Base-by-base conservation (phyloP, 352 stramenopile species). In the Globisporangium nodosum region DNA sequence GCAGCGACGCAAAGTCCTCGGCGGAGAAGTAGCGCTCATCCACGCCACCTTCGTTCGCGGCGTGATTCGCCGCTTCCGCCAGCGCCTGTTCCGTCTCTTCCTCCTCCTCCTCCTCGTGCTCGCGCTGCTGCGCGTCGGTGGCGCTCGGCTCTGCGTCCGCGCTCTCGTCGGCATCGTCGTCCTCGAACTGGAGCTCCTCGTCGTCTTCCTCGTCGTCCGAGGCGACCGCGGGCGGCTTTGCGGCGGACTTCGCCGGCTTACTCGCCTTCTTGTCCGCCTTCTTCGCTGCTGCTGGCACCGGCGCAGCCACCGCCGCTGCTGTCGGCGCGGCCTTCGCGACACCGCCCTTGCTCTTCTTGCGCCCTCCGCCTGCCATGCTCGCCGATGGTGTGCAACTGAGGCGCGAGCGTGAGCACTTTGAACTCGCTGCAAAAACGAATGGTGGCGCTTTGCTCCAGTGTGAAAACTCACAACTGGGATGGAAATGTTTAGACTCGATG, bases 1-100 rank as follows among this genome's bases (percentile, higher is more conserved):
- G 92, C 54, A 98, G 67, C 18, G 89, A 94, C 21, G 76, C 68
- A 67, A 99, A 99, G 5, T 81, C 78, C 52, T 94, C 81, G 37
- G 66, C 76, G 33, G 86, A 94, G 63, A 96, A 97, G 75, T 97
- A 98, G 20, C 76, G 70, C 65, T 90, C 69, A 58, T 90, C 81
- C 49, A 87, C 69, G 18, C 33, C 66, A 21, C 69, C 68, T n/a
- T 78, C 68, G 15, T 67, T 65, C 5, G 65, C 51, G 9, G 57
- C 62, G 50, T 76, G 68, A 40, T 68, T 70, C 16, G 70, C 62
- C 3, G 71, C 78, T 2, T 85, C 73, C 1, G 69, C 73, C 1
- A 87, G 71, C 9, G 78, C 78, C 53, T 81, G 68, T 55, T 89
- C 79, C 20, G 74, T 85, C 58, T 90, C 82, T 8, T 76, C 70